These are phyloP conservation scores for Auxenochlorella pyrenoidosa DNA, from an alignment of 139 green algal species.

Conservation along the genomic window DNA sequence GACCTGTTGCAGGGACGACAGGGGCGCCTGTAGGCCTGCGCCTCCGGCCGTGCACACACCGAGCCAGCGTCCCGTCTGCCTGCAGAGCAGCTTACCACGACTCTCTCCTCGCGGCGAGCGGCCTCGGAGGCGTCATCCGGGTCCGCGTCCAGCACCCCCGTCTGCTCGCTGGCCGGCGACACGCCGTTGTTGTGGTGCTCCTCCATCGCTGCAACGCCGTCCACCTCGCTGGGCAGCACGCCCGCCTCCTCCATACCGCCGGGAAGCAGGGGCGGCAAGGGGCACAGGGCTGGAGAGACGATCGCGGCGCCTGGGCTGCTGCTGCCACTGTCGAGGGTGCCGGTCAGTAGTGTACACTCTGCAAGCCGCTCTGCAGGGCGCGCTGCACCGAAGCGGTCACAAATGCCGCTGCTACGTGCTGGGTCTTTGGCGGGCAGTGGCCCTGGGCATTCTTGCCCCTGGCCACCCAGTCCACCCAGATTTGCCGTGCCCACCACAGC, in stretches of 20 bases:
- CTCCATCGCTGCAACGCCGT: background rate
- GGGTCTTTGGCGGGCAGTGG: too few relatives aligned
- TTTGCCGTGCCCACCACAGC: too few relatives aligned
- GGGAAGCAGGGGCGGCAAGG: background rate
- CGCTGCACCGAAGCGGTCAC: too few relatives aligned
- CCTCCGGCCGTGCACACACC: background rate
- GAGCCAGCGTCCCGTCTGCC: background rate
- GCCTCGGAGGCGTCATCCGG: background rate
- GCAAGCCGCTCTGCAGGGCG: too few relatives aligned
- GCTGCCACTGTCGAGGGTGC: too few relatives aligned
- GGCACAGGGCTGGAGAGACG: too few relatives aligned
- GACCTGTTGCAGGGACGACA: constrained; percentile 29
- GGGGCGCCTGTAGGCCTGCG: background rate
- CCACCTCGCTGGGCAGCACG: background rate
- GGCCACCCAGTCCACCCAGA: too few relatives aligned
- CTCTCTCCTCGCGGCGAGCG: constrained; percentile 12
- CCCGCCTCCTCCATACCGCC: background rate
- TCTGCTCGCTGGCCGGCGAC: background rate
- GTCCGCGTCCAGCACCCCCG: background rate
- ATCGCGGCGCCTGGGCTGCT: too few relatives aligned
- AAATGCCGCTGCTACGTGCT: too few relatives aligned
- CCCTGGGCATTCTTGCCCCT: too few relatives aligned
- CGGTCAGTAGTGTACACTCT: too few relatives aligned
- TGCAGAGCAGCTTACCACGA: constrained; percentile 12
- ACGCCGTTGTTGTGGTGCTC: background rate